Percentiles rank a stretch among this genome's conserved stretches.
Evolutionary conservation across 495 filamentous ascomycete genomes (phyloP).

Genomic region (Penicillium canariense): DNA sequence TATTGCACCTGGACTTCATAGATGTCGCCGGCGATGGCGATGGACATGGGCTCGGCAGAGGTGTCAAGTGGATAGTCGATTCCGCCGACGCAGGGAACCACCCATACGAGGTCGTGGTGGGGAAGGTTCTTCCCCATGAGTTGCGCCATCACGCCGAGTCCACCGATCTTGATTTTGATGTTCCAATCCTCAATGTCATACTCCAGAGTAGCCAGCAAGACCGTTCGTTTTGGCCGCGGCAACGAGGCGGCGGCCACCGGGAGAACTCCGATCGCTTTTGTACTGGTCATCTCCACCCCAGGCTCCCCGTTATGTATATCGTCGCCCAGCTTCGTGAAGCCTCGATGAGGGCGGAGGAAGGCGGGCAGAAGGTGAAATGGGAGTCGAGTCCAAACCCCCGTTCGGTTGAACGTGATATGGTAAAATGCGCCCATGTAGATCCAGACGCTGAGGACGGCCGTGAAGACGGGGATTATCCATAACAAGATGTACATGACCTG

Average conservation of each 20-base stretch:
- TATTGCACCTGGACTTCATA: slow-evolving; percentile 68
- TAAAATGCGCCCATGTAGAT: slow-evolving; percentile 67
- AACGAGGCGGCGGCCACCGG: slow-evolving; percentile 42
- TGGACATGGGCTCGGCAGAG: slow-evolving; percentile 58
- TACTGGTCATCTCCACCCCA: slow-evolving; percentile 43
- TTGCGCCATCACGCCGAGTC: slow-evolving; percentile 67
- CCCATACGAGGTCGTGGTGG: slow-evolving; percentile 70
- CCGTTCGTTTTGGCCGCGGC: too few species aligned
- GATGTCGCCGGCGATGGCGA: slow-evolving; percentile 59
- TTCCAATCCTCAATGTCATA: slow-evolving; percentile 71
- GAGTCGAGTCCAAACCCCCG: slow-evolving; percentile 60
- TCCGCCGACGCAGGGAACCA: slow-evolving; percentile 68
- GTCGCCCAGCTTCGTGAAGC: too few species aligned
- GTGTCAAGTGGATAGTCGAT: slow-evolving; percentile 64
- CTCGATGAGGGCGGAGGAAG: slow-evolving; percentile 18
- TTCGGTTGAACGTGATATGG: slow-evolving; percentile 68
- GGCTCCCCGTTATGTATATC: too few species aligned
- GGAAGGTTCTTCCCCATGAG: slow-evolving; percentile 67
- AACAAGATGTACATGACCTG: slow-evolving; percentile 57
- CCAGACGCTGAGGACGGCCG: slow-evolving; percentile 51
- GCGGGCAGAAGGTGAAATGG: too few species aligned
- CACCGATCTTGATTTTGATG: slow-evolving; percentile 74
- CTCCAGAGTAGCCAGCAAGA: slow-evolving; percentile 70
- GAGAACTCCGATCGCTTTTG: slow-evolving; percentile 35
- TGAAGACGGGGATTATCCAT: slow-evolving; percentile 51